phyloP scores from a whole-genome alignment of 495 filamentous ascomycete species.

The Aspergillus homomorphus region DNA sequence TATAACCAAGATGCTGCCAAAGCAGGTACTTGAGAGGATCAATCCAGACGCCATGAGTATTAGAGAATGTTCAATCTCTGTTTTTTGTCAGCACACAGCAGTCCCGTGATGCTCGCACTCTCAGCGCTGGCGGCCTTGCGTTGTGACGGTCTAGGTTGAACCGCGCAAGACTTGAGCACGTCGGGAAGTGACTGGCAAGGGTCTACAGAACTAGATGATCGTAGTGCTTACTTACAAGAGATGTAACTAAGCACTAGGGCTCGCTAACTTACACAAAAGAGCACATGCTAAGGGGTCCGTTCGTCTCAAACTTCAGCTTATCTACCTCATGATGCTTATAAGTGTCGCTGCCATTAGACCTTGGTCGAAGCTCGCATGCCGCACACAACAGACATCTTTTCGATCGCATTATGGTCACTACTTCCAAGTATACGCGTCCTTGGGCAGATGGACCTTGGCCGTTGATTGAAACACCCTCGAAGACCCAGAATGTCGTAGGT shows the following conservation, averaged over 20 bases:
- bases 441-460: constrained; percentile 9
- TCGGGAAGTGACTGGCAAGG: not conserved
- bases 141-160: not conserved
- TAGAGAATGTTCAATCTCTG: too few relatives aligned
- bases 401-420: not conserved
- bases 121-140: too few relatives aligned
- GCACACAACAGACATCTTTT: not conserved
- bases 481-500: constrained; percentile 5
- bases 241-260: not conserved
- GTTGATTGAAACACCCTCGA: constrained; percentile 8
- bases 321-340: not conserved
- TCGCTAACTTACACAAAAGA: too few relatives aligned
- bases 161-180: not conserved
- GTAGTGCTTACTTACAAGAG: not conserved
- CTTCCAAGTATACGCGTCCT: not conserved
- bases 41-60: too few relatives aligned
- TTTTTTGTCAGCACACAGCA: too few relatives aligned
- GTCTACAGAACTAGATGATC: not conserved
- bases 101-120: not conserved
- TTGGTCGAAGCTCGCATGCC: not conserved
- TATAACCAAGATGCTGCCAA: too few relatives aligned
- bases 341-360: not conserved
- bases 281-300: too few relatives aligned
- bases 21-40: too few relatives aligned
- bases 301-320: too few relatives aligned